Base-by-base conservation (phyloP, 208 protist species). In the Porcisia hertigi region DNA sequence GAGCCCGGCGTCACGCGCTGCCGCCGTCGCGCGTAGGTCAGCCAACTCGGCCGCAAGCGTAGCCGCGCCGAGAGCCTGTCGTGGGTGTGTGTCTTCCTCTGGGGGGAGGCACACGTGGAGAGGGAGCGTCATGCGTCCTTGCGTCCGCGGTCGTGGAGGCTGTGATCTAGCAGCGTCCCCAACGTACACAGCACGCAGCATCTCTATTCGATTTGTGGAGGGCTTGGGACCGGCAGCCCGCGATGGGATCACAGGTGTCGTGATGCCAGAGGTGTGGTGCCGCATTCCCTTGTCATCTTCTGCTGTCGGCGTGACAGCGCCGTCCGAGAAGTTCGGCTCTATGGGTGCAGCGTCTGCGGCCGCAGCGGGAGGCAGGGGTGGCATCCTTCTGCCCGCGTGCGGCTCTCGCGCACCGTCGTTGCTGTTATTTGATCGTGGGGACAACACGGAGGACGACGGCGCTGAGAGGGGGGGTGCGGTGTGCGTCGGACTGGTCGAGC, bases 161-260 rank as follows among this genome's bases (percentile, higher is more conserved):
- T 36, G 63, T 53, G 66, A 12, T 2, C 14, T 14, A 5, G 5
- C 47, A 36, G 54, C 39, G 34, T 66, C 20, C 20, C 63, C 49
- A 49, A 60, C 58, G 53, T 80, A 80, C 36, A 80, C 76, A 41
- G 60, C n/a, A 25, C 76, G 76, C 53, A 80, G 62, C 20, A 69
- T 39, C 52, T 45, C 43, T 43, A 47, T 7, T 23, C 23, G 58
- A 67, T 69, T 79, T 8, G 23, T 63, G 36, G 34, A 12, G 18
- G 69, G 43, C 9, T 18, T 14, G 8, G 69, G n/a, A 11, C 49
- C 16, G 53, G 55, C 69, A 11, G 12, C 54, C 54, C 34, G 53
- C 9, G 63, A 52, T 23, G 63, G 23, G 34, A 20, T 18, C 63
- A 49, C 41, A 18, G 39, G 47, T 25, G 25, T 20, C 23, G 63